A percentile compares a stretch with the other conserved stretches of the same genome.
These are phyloP conservation scores for Kazachstania bromeliacearum DNA, from an alignment of 805 yeast genomes.

Conservation along the genomic window DNA sequence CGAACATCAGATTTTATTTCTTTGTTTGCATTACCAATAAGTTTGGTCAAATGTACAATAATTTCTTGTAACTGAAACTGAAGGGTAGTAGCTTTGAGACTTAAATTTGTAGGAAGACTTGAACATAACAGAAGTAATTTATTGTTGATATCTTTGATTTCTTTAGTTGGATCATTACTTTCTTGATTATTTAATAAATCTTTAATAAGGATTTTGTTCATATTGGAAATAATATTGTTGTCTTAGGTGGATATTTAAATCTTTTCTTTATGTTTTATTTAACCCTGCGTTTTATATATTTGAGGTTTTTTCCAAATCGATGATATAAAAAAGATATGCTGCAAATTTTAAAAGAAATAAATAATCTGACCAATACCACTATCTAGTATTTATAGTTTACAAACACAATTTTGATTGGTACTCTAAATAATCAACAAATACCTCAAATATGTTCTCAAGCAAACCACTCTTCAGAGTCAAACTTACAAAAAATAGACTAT, in stretches of 20 bases:
- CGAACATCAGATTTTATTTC: conserved; percentile 6
- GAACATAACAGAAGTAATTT: conserved; percentile 8
- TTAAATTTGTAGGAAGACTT: conserved; percentile 3
- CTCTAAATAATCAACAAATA: no score
- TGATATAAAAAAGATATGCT: no score
- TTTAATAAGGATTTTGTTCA: conserved; percentile 16
- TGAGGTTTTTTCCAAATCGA: not conserved
- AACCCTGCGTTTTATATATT: no score
- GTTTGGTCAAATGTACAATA: conserved; percentile 1
- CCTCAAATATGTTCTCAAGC: no score
- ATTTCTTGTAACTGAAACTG: conserved; percentile 6
- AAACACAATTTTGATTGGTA: no score
- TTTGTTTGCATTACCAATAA: conserved; percentile 1
- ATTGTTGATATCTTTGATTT: conserved; percentile 8
- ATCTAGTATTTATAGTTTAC: no score
- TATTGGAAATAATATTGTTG: not conserved
- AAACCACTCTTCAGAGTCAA: no score
- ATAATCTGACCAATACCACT: no score
- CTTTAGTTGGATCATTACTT: conserved; percentile 3
- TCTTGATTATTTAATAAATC: conserved; percentile 14
- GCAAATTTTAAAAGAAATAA: no score
- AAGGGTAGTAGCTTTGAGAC: not conserved
- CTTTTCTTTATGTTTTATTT: no score
- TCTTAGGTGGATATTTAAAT: not conserved
- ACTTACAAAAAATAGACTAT: no score